Evolutionary conservation across 2,329 filamentous ascomycete species (phyloP).

Genomic region (Ophiostoma pallidulum): DNA sequence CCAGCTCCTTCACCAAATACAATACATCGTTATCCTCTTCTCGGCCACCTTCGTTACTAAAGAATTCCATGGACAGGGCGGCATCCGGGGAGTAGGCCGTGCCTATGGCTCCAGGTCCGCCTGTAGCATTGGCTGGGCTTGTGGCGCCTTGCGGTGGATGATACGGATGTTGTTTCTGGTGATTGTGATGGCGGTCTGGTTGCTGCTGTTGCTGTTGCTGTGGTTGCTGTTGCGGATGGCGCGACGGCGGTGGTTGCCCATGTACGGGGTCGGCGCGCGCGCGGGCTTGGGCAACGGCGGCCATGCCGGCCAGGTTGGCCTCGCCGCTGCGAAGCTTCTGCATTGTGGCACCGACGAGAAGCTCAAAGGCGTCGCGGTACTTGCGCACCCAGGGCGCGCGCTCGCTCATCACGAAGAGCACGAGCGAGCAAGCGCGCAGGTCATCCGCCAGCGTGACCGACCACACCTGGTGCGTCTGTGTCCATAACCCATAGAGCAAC

Average conservation of each 20-base stretch:
- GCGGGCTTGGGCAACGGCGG: background rate
- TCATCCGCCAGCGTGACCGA: conserved; percentile 39
- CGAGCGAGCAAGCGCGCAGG: conserved; percentile 37
- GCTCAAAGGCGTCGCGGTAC: conserved; percentile 38
- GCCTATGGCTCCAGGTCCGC: background rate
- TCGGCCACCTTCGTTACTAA: background rate
- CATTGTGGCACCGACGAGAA: conserved; percentile 37
- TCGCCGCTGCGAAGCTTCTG: conserved; percentile 19
- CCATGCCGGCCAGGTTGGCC: background rate
- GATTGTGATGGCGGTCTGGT: background rate
- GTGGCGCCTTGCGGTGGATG: background rate
- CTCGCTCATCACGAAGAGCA: conserved; percentile 41
- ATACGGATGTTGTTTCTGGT: background rate
- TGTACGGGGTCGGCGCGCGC: background rate
- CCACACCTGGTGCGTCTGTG: conserved; percentile 35
- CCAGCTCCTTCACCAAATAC: conserved; percentile 7
- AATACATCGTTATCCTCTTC: conserved; percentile 1
- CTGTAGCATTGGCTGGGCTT: background rate
- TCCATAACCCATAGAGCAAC: conserved; percentile 30
- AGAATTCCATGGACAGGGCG: background rate
- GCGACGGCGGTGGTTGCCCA: background rate
- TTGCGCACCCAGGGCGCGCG: conserved; percentile 37
- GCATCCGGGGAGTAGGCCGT: background rate
- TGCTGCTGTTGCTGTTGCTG: background rate
- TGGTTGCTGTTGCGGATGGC: background rate